Evolutionary conservation across 805 yeast species (phyloP), one percentile per base, ranked within the genome.

Genomic region (Tetrapisispora fleetii): DNA sequence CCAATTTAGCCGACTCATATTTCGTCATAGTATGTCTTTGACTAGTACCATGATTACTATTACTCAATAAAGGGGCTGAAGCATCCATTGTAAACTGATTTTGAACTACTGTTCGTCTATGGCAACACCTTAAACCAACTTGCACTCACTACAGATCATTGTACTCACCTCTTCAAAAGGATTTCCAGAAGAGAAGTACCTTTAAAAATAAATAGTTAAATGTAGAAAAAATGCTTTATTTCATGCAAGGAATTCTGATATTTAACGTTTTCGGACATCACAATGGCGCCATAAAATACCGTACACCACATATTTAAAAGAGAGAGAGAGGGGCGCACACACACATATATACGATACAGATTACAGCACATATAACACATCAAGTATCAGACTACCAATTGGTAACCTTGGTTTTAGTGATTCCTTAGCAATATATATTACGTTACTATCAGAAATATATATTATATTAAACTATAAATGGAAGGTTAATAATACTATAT

Each of bases 1-100:
- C 67, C 24, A 54, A 37, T 44, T 54, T 49, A 1, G 53, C 41
- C 30, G 56, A 9, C 67, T 64, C 50, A 49, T 46, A 48, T 30
- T 50, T 43, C 8, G 55, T 46, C 3, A 40, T 32, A 7, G 21
- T 43, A 18, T 24, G 36, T 35, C 39, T 36, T 28, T 43, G 46
- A 27, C 47, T 35, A 19, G 42, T 41, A 21, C 46, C 37, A 16
- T 39, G 40, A 14, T 30, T 38, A 3, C 52, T 32, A 32, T 54
- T 54, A 10, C 55, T 9, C 30, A 48, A 37, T 19, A 43, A 28
- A 28, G 49, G 49, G 5, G 45, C 41, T 16, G 48, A 27, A 1
- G 45, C 48, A 40, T 40, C 45, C 48, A 46, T 46, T 30, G 24
- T 40, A 3, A 6, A 14, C 22, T 38, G 16, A 19, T 22, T 38